phyloP scores from a whole-genome alignment of 1,139 yeast species.

The Taphrina deformans region DNA sequence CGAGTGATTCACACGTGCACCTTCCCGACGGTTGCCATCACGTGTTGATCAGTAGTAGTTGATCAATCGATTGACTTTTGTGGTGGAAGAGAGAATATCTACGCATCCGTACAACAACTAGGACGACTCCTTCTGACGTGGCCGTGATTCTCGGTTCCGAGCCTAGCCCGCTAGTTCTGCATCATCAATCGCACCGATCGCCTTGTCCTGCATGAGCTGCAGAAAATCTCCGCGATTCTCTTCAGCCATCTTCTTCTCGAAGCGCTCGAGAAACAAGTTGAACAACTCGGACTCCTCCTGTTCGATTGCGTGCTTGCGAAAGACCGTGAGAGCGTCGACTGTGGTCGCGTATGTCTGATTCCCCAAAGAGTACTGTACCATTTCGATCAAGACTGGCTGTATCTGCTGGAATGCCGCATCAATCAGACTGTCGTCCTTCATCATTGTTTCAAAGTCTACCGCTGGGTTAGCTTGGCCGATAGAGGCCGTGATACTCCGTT shows the following conservation, averaged over 20 bases:
- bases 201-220: neutral
- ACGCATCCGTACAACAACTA: too few relatives aligned
- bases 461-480: slow-evolving; percentile 31
- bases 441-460: slow-evolving; percentile 18
- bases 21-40: neutral
- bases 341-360: slow-evolving; percentile 16
- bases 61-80: neutral
- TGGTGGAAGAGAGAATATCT: neutral
- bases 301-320: slow-evolving; percentile 34
- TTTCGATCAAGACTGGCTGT: slow-evolving; percentile 14
- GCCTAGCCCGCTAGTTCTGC: neutral
- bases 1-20: neutral
- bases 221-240: slow-evolving; percentile 18
- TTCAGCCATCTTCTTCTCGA: slow-evolving; percentile 2
- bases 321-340: slow-evolving; percentile 7
- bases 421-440: slow-evolving; percentile 18
- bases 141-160: too few relatives aligned
- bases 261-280: slow-evolving; percentile 29
- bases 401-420: slow-evolving; percentile 32
- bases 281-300: slow-evolving; percentile 37
- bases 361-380: slow-evolving; percentile 16
- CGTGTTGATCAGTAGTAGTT: neutral
- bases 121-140: too few relatives aligned
- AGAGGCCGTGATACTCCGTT: slow-evolving; percentile 1
- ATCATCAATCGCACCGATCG: neutral